These are phyloP conservation scores for Penicillium sp. DNA, from an alignment of 2,329 filamentous ascomycete genomes.

Conservation along the genomic window DNA sequence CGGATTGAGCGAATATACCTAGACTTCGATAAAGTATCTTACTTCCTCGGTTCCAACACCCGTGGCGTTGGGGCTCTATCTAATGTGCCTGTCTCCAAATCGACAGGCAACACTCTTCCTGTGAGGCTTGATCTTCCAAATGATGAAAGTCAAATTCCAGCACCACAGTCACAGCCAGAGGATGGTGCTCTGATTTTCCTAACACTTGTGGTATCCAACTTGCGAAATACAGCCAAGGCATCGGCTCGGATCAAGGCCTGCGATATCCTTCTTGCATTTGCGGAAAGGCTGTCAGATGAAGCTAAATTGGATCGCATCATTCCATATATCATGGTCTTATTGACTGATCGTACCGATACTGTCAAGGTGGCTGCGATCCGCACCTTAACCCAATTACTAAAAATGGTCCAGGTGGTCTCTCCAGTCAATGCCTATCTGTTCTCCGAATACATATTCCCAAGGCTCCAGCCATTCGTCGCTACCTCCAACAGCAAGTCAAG, in stretches of 20 bases:
- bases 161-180: constrained; percentile 63
- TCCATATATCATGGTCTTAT: constrained; percentile 79
- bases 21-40: constrained; percentile 97
- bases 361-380: constrained; percentile 83
- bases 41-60: constrained; percentile 76
- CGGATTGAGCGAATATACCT: constrained; percentile 89
- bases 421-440: constrained; percentile 67
- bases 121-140: constrained; percentile 83
- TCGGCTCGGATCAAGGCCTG: constrained; percentile 86
- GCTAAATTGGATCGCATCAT: constrained; percentile 91
- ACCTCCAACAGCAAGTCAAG: constrained; percentile 56
- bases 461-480: constrained; percentile 57
- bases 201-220: constrained; percentile 79
- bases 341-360: constrained; percentile 77
- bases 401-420: constrained; percentile 84
- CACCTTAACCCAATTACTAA: constrained; percentile 82
- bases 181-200: constrained; percentile 92
- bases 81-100: constrained; percentile 30
- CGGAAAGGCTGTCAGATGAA: constrained; percentile 88
- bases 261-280: constrained; percentile 86
- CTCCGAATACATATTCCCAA: constrained; percentile 63
- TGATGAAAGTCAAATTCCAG: constrained; percentile 68
- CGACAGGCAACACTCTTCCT: constrained; percentile 54
- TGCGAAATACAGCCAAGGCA: constrained; percentile 84
- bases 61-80: constrained; percentile 41